Evolutionary conservation across 495 filamentous ascomycete species (phyloP).

Genomic region (Bathelium albidoporum): DNA sequence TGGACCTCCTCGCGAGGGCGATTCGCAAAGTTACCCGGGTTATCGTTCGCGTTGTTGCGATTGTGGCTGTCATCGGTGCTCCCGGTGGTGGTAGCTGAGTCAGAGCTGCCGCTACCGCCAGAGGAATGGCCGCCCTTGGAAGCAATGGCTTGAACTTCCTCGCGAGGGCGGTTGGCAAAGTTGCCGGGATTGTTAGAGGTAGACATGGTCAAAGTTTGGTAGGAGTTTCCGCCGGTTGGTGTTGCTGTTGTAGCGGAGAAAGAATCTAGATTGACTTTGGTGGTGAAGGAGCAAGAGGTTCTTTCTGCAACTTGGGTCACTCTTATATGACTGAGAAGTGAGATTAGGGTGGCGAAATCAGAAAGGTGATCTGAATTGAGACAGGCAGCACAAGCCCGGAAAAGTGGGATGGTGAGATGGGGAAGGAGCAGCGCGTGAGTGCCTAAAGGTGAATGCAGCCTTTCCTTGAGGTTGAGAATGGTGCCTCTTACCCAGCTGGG

Average conservation of each 20-base stretch:
- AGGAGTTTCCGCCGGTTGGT: neutral
- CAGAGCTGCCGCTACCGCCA: slow-evolving; percentile 30
- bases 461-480: neutral
- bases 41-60: slow-evolving; percentile 15
- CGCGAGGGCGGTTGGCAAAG: slow-evolving; percentile 30
- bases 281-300: too few species aligned
- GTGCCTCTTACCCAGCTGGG: too few species aligned
- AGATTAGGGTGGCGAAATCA: neutral
- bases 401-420: neutral
- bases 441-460: neutral
- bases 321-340: neutral
- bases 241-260: neutral
- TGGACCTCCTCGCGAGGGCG: slow-evolving; percentile 28
- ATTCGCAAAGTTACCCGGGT: slow-evolving; percentile 32
- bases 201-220: neutral
- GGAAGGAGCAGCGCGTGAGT: neutral
- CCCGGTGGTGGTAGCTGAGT: neutral
- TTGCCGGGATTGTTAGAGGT: slow-evolving; percentile 26
- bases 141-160: slow-evolving; percentile 29
- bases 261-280: neutral
- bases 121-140: slow-evolving; percentile 23
- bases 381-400: neutral
- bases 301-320: too few species aligned
- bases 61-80: neutral
- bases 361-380: neutral